Base-by-base conservation (phyloP, 1,284 basidiomycete genomes). In the Apiotrichum gamsii region DNA sequence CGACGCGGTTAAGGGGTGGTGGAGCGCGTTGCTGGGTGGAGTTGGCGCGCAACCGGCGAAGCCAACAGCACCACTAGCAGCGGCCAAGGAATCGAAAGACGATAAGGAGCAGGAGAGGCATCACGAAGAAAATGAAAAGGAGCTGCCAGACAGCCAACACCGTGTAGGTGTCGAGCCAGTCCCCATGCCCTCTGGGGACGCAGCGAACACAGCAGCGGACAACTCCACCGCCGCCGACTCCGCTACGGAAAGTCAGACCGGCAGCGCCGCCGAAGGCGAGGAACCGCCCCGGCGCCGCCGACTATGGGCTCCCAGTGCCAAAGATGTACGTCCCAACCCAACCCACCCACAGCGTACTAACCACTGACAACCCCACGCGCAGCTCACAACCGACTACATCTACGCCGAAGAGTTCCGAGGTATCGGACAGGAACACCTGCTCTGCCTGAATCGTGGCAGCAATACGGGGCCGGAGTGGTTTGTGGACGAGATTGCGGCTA, bases 391-490 rank as follows among this genome's bases (percentile, higher is more conserved):
- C 33, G 60, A 58, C 28, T 68, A 63, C 38, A 58, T 67, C 43
- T 55, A 61, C 25, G 61, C 62, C 2, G 69, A 71, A 39, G 60
- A 67, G 29, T 55, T 57, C 10, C 56, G 60, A 20, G 69, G 69
- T 4, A 61, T 69, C 20, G 66, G 66, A 2, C 65, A 69, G 54
- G 69, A 71, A 38, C 67, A 70, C 45, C 51, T 71, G 29, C 49
- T 69, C 10, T 71, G 69, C 43, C 56, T 71, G 34, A 68, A 70
- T 39, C 59, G 67, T 24, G 53, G 54, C 8, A 39, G 49, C 5
- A 51, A 67, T 36, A 66, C 65, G 1, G 67, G 67, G 9, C 54
- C 56, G 1, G 51, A 58, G 49, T 71, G 67, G 66, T 62, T 71
- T 21, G 49, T 59, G 39, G 45, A 10, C 3, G 53, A 60, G 30